Evolutionary conservation across 83 land plant species (phyloP).

Genomic region (Diphasiastrum complanatum): DNA sequence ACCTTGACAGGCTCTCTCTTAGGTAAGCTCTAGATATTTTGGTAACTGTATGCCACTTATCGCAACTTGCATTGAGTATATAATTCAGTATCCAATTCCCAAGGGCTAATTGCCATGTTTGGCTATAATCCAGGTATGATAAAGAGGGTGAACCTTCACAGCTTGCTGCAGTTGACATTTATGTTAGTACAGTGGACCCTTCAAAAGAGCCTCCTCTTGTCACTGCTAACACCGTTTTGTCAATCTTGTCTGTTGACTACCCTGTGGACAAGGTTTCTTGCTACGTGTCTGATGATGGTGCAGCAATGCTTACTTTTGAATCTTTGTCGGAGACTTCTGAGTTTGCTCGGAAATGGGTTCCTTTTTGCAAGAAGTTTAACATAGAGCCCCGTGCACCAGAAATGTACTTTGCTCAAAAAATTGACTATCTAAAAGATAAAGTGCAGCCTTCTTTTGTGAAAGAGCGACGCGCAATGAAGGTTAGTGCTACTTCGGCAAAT

Average conservation of each 20-base stretch:
- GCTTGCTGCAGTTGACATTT: slow-evolving; percentile 13
- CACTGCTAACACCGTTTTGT: slow-evolving; percentile 9
- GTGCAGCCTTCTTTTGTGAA: too few relatives aligned
- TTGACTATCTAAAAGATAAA: too few relatives aligned
- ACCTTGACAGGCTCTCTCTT: slow-evolving; percentile 19
- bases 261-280: slow-evolving; percentile 25
- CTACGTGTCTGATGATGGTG: too few relatives aligned
- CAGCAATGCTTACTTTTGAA: slow-evolving; percentile 20
- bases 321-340: slow-evolving; percentile 19
- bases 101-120: too few relatives aligned
- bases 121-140: not conserved
- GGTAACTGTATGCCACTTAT: not conserved
- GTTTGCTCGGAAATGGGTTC: too few relatives aligned
- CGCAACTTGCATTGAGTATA: not conserved
- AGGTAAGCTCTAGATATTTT: slow-evolving; percentile 1
- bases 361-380: too few relatives aligned
- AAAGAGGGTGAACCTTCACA: slow-evolving; percentile 8
- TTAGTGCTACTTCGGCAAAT: too few relatives aligned
- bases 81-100: not conserved
- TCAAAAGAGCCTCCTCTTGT: slow-evolving; percentile 9
- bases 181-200: slow-evolving; percentile 21
- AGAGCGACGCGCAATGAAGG: too few relatives aligned
- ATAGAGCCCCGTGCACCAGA: too few relatives aligned
- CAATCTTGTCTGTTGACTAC: slow-evolving; percentile 18
- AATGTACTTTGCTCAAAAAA: too few relatives aligned